Conservation (phyloP, 2,329 filamentous ascomycete species). For the Neofusicoccum sp. region DNA sequence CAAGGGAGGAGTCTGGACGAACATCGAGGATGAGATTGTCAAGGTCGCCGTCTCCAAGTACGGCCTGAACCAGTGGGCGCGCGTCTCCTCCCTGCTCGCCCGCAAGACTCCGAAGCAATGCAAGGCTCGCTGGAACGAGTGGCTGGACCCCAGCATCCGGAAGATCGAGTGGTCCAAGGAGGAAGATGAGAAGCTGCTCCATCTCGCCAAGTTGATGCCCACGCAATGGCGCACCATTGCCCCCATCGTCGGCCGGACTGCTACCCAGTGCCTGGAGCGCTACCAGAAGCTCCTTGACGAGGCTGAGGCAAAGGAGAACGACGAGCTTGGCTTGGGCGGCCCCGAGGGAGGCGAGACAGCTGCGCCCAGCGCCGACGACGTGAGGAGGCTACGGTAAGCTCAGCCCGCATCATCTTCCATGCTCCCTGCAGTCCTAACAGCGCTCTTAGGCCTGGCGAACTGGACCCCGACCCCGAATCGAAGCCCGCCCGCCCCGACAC, state of each 20-base stretch:
- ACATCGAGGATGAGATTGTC: conserved; percentile 90
- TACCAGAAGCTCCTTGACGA: conserved; percentile 97
- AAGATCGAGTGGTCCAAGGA: conserved; percentile 99
- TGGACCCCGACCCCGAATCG: conserved; percentile 96
- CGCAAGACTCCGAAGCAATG: conserved; percentile 99
- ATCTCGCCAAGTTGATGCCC: conserved; percentile 97
- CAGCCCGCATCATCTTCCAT: conserved; percentile 50
- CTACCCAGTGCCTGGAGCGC: conserved; percentile 94
- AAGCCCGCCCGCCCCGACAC: conserved; percentile 95
- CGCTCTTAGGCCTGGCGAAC: conserved; percentile 71
- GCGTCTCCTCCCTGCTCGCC: conserved; percentile 93
- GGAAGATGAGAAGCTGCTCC: conserved; percentile 95
- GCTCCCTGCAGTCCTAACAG: neutral
- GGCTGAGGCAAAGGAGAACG: conserved; percentile 84
- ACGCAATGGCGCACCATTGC: conserved; percentile 99
- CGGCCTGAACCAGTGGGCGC: conserved; percentile 78
- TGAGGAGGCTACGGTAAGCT: conserved; percentile 64
- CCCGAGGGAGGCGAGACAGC: conserved; percentile 83
- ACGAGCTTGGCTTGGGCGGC: conserved; percentile 79
- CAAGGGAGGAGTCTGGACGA: conserved; percentile 70
- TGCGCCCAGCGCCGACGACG: conserved; percentile 90
- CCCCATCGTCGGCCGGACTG: conserved; percentile 92
- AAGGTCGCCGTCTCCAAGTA: conserved; percentile 65
- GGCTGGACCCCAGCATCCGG: conserved; percentile 95
- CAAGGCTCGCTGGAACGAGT: conserved; percentile 98